Evolutionary conservation across 2,329 filamentous ascomycete species (phyloP), one percentile per base, ranked within the genome.

Genomic region (Akanthomyces dipterigenus): DNA sequence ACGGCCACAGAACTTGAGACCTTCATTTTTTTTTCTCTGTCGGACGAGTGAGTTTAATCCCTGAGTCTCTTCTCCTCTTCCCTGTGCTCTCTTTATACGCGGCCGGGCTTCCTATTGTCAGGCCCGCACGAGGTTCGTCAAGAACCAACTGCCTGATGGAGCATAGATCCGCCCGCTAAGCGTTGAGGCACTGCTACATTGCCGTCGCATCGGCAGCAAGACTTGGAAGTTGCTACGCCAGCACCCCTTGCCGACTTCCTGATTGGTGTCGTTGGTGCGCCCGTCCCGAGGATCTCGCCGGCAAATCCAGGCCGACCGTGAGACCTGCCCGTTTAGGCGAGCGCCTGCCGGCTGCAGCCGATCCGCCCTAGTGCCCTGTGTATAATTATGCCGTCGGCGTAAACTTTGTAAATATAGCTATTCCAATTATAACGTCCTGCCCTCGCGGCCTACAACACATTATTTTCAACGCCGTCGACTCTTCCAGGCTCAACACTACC

Each of bases 141-240:
- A 60, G 38, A 60, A 46, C 57, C 48, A 53, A 60, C 57, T 60
- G 57, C 57, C 57, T 20, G 57, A 60, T 53, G 9, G 1, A 60
- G 57, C 46, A 60, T 43, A 50, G 57, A 38, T 60, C 40, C 28
- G 20, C 57, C 20, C 46, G 24, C 48, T 50, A 45, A 49, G 46
- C 26, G 45, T 5, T 20, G 5, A 22, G 6, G 14, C 36, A 45
- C 38, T 60, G 16, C 57, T 18, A 59, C 57, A 16, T 45, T 45
- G 46, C n/a, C 24, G 57, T 53, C 20, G 28, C 40, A 60, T 53
- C 57, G 26, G 14, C 11, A 9, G 20, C 48, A 38, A 34, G 5
- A 53, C 26, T 43, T 36, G 57, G 20, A 43, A 60, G 26, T 42
- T 38, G 48, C 16, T 42, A 50, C 31, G 9, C 34, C 9, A 18